A percentile compares a stretch with the other conserved stretches of the same genome.
Evolutionary conservation across 179 eudicot genomes (phyloP).

Genomic region (Spinacia oleracea): DNA sequence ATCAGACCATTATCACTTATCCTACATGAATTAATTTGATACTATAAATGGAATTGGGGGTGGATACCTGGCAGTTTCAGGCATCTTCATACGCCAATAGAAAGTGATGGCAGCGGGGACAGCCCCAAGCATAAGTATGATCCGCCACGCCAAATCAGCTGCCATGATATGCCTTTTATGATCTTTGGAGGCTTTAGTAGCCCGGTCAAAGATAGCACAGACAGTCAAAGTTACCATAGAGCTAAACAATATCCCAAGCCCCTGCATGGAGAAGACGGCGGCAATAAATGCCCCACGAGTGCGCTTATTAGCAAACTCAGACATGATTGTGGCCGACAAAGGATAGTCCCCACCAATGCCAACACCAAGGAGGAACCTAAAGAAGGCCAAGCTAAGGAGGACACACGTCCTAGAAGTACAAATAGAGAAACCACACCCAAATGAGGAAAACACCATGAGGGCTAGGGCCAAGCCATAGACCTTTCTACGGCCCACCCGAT

Average conservation of each 20-base stretch:
- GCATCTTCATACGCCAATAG: constrained; percentile 77
- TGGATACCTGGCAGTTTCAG: constrained; percentile 60
- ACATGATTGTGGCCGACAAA: constrained; percentile 29
- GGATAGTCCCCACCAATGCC: constrained; percentile 32
- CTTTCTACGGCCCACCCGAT: constrained; percentile 21
- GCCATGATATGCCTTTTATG: constrained; percentile 4
- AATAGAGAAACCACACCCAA: constrained; percentile 30
- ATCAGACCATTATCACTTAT: neutral
- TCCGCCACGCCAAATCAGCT: constrained; percentile 62
- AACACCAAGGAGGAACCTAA: constrained; percentile 25
- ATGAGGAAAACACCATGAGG: constrained; percentile 27
- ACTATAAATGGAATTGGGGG: neutral
- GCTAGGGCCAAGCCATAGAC: constrained; percentile 27
- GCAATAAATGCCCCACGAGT: constrained; percentile 33
- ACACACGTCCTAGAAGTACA: constrained; percentile 18
- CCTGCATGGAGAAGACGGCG: constrained; percentile 30
- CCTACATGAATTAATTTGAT: neutral
- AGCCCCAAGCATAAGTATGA: constrained; percentile 59
- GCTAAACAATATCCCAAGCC: constrained; percentile 31
- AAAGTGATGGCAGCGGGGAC: constrained; percentile 57
- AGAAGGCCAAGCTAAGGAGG: constrained; percentile 18
- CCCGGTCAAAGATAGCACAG: constrained; percentile 38
- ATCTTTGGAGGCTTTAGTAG: constrained; percentile 13
- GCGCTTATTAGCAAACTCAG: constrained; percentile 26
- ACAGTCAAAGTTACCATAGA: constrained; percentile 51